phyloP scores from a whole-genome alignment of 208 protist genomes.

The Naegleria fowleri region DNA sequence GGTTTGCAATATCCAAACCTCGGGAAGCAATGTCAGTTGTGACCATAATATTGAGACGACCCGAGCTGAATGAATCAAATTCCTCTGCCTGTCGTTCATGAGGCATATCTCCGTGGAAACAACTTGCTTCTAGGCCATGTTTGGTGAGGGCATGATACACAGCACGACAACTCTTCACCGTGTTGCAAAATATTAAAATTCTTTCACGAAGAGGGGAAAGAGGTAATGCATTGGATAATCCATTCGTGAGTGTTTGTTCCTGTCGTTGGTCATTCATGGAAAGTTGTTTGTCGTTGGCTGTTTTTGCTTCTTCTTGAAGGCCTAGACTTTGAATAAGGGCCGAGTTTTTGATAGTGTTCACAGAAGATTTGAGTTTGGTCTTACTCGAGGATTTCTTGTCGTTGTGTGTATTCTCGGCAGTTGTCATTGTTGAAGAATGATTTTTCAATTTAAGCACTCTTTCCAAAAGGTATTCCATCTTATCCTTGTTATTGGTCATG shows the following conservation, averaged over 20 bases:
- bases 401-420: no score
- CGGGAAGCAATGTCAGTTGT: constrained; percentile 20
- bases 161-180: background rate
- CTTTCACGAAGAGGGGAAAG: background rate
- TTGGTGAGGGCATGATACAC: background rate
- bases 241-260: background rate
- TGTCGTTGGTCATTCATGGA: background rate
- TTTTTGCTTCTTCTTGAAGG: no score
- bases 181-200: background rate
- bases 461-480: background rate
- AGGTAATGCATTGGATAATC: background rate
- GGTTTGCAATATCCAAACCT: background rate
- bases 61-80: background rate
- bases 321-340: background rate
- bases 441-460: background rate
- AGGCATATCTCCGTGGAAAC: constrained; percentile 5
- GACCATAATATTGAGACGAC: background rate
- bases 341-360: background rate
- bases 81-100: background rate
- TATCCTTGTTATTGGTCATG: background rate
- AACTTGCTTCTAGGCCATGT: background rate
- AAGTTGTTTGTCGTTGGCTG: background rate
- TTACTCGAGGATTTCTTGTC: background rate
- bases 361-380: background rate
- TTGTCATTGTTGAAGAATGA: no score